phyloP scores from a whole-genome alignment of 2,329 filamentous ascomycete species.

The Sporothrix dimorphospora region DNA sequence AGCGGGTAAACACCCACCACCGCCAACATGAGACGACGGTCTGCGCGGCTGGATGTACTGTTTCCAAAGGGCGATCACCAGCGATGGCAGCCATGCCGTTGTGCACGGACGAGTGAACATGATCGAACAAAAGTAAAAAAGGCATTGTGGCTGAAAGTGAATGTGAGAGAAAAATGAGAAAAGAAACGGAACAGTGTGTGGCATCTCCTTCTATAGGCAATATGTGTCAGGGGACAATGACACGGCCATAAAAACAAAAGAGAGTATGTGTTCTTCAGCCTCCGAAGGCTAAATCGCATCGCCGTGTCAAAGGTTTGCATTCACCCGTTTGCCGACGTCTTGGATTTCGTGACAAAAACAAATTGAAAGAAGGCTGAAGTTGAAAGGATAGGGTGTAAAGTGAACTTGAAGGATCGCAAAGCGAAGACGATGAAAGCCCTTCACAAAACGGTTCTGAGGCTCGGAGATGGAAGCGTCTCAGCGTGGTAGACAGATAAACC shows the following conservation, averaged over 20 bases:
- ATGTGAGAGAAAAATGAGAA: background rate
- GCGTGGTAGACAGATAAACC: background rate
- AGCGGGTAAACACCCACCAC: conserved; percentile 1
- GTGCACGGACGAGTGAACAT: background rate
- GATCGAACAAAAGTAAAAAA: background rate
- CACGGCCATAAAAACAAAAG: too few species aligned
- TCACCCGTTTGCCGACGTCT: conserved; percentile 11
- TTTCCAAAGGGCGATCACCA: conserved; percentile 9
- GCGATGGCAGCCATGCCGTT: background rate
- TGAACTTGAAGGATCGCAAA: too few species aligned
- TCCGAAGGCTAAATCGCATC: background rate
- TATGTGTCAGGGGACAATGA: too few species aligned
- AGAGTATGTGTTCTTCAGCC: too few species aligned
- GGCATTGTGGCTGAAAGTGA: conserved; percentile 6
- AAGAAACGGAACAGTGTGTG: background rate
- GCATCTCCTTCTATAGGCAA: too few species aligned
- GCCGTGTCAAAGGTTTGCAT: conserved; percentile 9
- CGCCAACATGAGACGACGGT: conserved; percentile 13
- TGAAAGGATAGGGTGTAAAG: too few species aligned
- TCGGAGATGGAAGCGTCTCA: conserved; percentile 7
- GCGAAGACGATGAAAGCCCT: background rate
- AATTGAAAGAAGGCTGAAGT: background rate
- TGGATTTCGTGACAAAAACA: conserved; percentile 5
- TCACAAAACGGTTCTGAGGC: background rate
- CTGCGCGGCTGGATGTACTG: background rate